Conservation (phyloP, 73 alveolate species). For the Paramecium tetraurelia region DNA sequence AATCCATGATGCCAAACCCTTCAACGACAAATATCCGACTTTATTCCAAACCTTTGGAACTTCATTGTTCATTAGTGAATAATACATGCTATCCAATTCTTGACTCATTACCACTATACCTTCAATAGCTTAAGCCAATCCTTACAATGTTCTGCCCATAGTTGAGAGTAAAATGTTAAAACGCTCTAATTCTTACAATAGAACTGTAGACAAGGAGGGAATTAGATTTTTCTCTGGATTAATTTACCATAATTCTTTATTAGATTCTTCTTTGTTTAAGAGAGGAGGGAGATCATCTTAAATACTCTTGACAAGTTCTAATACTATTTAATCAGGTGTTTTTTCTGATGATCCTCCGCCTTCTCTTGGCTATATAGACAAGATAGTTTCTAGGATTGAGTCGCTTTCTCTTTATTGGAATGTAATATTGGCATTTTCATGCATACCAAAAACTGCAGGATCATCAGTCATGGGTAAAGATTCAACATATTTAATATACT, state of each 20-base stretch:
- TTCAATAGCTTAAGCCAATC: conserved; percentile 86
- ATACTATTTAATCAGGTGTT: conserved; percentile 55
- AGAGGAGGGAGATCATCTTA: conserved; percentile 59
- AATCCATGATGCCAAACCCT: conserved; percentile 92
- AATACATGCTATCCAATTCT: conserved; percentile 89
- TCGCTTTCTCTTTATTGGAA: conserved; percentile 60
- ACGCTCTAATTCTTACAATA: conserved; percentile 78
- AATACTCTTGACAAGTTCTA: conserved; percentile 34
- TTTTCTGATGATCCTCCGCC: neutral
- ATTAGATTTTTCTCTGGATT: conserved; percentile 74
- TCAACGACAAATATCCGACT: conserved; percentile 91
- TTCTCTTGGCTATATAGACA: conserved; percentile 54
- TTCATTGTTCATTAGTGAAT: conserved; percentile 76
- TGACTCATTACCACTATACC: conserved; percentile 95
- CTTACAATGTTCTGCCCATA: conserved; percentile 73
- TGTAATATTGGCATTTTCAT: conserved; percentile 96
- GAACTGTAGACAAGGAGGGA: conserved; percentile 91
- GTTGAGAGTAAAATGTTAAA: conserved; percentile 85
- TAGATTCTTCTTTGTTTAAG: conserved; percentile 69
- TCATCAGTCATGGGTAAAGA: conserved; percentile 88
- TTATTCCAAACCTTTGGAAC: conserved; percentile 95
- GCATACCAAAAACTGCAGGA: conserved; percentile 97
- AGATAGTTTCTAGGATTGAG: conserved; percentile 1
- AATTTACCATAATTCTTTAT: conserved; percentile 70
- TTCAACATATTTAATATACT: conserved; percentile 66